These are phyloP conservation scores for Euphorbia peplus DNA, from an alignment of 345 rosid genomes.

Conservation along the genomic window DNA sequence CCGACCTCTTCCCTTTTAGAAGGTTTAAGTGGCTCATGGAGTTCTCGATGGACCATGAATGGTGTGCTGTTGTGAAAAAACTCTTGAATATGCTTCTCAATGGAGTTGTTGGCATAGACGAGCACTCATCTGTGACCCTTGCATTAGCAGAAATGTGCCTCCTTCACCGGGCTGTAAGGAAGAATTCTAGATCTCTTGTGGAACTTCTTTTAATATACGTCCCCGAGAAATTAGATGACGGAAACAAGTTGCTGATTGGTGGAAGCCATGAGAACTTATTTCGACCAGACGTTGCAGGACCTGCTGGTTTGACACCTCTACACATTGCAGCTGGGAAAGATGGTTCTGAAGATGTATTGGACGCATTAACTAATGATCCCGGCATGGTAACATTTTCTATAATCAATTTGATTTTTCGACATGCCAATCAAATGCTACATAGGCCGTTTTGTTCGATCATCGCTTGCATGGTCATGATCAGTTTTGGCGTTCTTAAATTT, in stretches of 20 bases:
- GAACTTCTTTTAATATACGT: slow-evolving; percentile 70
- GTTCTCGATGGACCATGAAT: slow-evolving; percentile 90
- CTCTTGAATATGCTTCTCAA: slow-evolving; percentile 66
- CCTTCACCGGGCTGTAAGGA: slow-evolving; percentile 93
- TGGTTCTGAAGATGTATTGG: slow-evolving; percentile 84
- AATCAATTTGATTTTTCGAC: slow-evolving; percentile 8
- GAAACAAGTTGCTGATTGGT: slow-evolving; percentile 16
- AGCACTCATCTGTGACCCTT: slow-evolving; percentile 44
- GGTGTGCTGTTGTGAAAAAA: slow-evolving; percentile 91
- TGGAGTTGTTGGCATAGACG: slow-evolving; percentile 64
- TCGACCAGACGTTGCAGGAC: slow-evolving; percentile 84
- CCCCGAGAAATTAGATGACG: slow-evolving; percentile 44
- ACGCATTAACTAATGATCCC: slow-evolving; percentile 83
- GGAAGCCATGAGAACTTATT: slow-evolving; percentile 45
- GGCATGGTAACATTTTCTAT: slow-evolving; percentile 56
- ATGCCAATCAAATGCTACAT: background rate
- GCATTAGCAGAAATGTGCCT: slow-evolving; percentile 75
- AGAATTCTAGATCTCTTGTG: slow-evolving; percentile 71
- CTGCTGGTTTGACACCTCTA: slow-evolving; percentile 96
- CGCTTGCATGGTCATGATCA: background rate
- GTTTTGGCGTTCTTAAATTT: background rate
- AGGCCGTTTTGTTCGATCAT: background rate
- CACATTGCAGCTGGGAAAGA: slow-evolving; percentile 99
- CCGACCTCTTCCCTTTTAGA: slow-evolving; percentile 55
- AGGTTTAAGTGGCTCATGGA: slow-evolving; percentile 92